Percentiles rank a stretch among this genome's conserved stretches.
These are phyloP conservation scores for Sugiyamaella pinicola DNA, from an alignment of 1,139 yeast genomes.

Conservation along the genomic window DNA sequence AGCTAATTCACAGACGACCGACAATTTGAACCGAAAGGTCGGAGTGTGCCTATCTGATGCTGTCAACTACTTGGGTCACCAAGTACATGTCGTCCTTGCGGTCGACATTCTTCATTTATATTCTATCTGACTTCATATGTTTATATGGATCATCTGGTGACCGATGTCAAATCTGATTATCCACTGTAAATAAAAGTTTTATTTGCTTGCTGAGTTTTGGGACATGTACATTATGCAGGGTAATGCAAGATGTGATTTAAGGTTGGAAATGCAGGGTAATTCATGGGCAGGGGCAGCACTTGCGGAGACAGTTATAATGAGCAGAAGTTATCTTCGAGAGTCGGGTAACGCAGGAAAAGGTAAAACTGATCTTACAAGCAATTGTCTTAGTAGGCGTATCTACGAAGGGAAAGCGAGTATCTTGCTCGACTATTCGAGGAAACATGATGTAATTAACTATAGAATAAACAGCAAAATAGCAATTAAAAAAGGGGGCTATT, in stretches of 20 bases:
- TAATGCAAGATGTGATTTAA: not conserved
- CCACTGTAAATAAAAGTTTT: no score
- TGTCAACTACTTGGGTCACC: no score
- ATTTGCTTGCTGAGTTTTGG: not conserved
- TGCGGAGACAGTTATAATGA: no score
- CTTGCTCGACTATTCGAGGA: not conserved
- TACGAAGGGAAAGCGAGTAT: not conserved
- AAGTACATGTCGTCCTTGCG: no score
- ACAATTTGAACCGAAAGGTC: no score
- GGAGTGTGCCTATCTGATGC: no score
- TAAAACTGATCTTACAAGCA: not conserved
- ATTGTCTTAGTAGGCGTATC: not conserved
- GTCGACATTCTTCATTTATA: no score
- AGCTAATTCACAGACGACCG: no score
- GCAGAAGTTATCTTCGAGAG: not conserved
- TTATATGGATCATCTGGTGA: no score
- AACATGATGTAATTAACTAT: not conserved
- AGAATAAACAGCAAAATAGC: not conserved
- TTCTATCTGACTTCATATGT: no score
- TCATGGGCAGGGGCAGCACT: not conserved
- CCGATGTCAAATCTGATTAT: no score
- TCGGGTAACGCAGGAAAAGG: no score
- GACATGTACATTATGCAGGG: not conserved
- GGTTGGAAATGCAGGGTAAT: not conserved
- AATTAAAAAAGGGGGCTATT: not conserved